Base-by-base conservation (phyloP, 768 basidiomycete genomes). In the Wakefieldia striispora region DNA sequence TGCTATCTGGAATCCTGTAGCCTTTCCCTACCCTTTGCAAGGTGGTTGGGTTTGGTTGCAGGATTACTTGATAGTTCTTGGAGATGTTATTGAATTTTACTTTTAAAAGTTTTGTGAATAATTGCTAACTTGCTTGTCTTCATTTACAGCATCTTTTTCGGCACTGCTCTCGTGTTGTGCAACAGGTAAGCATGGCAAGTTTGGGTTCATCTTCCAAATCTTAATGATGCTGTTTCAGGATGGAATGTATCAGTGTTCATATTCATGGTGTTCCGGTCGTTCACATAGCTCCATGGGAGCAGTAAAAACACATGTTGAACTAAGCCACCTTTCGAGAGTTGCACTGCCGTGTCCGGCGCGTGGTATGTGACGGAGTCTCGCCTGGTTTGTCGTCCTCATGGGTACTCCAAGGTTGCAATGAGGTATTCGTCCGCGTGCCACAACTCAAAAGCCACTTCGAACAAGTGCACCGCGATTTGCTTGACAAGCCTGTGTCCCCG, bases 271-370 rank as follows among this genome's bases (percentile, higher is more conserved):
- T 19, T 51, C 66, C 38, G 66, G 68, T 9, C 59, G 66, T 23
- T 6, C 54, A 17, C 66, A 67, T 26, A 31, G 10, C 17, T 57
- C 68, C 3, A 34, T 29, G 17, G 26, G 21, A 3, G 57, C 51
- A n/a, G 16, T 67, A 29, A 64, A 56, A 36, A 51, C 44, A 2
- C 66, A 67, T 29, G 47, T 70, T 1, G 61, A 70, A 19, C 58
- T 70, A 17, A 67, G 66, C 23, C 66, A 67, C 35, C 8, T 67
- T 24, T 68, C 66, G 16, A 57, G 66, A 23, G 48, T 68, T 4
- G 35, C 59, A n/a, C n/a, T 67, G 10, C 36, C 29, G 19, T 67
- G 66, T 47, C 68, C 64, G 0, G 51, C 53, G 2, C 52, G 44
- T n/a, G 60, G 66, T 67, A 53, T 2, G 63, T 57, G 34, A 13